Conservation (phyloP, 2,329 filamentous ascomycete genomes). For the Colletotrichum endophyticum region DNA sequence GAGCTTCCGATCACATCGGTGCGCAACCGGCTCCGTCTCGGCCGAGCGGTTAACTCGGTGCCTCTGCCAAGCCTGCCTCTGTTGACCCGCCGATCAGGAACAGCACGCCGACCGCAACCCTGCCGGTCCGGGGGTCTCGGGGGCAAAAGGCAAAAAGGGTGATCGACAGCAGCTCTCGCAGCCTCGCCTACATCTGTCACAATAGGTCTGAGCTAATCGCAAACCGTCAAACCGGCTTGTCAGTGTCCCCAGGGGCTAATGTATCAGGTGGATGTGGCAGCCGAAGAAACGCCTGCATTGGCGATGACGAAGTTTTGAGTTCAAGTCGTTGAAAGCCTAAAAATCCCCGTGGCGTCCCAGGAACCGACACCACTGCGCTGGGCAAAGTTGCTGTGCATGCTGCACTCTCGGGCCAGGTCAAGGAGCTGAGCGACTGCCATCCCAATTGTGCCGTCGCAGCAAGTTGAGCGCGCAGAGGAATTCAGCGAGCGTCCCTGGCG, state of each 20-base stretch:
- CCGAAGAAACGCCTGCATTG: neutral
- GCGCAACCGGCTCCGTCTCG: neutral
- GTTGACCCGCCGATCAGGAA: neutral
- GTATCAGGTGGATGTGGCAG: conserved; percentile 6
- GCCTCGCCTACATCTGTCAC: neutral
- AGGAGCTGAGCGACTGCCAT: conserved; percentile 12
- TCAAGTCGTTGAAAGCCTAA: conserved; percentile 9
- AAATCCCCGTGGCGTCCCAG: neutral
- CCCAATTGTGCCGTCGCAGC: conserved; percentile 1
- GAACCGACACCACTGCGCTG: neutral
- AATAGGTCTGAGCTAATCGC: neutral
- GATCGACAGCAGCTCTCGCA: neutral
- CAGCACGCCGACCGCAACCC: neutral
- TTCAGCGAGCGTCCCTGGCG: neutral
- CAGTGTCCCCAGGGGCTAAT: conserved; percentile 2
- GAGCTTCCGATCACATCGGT: neutral
- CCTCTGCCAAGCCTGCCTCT: neutral
- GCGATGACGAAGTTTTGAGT: conserved; percentile 13
- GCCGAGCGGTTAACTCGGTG: neutral
- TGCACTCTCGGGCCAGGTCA: neutral
- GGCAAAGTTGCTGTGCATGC: neutral
- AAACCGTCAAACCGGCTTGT: neutral
- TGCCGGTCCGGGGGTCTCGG: neutral
- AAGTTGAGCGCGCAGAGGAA: neutral
- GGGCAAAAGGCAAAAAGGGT: neutral